A percentile compares a stretch with the other conserved stretches of the same genome.
Evolutionary conservation across 2,329 filamentous ascomycete genomes (phyloP).

Genomic region (Trichoderma sp.): DNA sequence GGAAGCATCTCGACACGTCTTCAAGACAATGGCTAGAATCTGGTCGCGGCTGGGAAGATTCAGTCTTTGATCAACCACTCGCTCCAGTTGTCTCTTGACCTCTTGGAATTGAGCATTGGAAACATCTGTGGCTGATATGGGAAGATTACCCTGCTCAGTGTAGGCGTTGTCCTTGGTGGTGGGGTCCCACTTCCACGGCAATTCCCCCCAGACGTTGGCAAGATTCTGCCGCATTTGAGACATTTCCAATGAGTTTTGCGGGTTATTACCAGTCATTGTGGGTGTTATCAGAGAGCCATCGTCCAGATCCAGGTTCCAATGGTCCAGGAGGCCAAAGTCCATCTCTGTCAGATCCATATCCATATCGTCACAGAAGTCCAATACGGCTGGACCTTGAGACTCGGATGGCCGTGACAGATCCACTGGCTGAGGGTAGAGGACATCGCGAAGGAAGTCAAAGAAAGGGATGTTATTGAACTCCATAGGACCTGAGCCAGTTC

Average conservation of each 20-base stretch:
- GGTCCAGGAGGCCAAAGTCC: conserved; percentile 50
- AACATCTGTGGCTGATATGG: conserved; percentile 41
- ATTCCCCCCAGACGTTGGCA: conserved; percentile 49
- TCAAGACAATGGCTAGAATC: conserved; percentile 61
- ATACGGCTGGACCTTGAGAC: conserved; percentile 42
- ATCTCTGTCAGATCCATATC: conserved; percentile 51
- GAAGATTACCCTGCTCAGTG: conserved; percentile 44
- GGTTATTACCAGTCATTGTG: conserved; percentile 18
- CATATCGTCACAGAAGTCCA: conserved; percentile 50
- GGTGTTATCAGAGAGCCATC: background rate
- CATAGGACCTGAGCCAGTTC: conserved; percentile 19
- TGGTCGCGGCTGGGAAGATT: conserved; percentile 54
- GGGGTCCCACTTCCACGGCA: conserved; percentile 51
- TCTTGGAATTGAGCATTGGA: conserved; percentile 39
- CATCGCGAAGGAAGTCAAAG: conserved; percentile 49
- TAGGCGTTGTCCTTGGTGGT: conserved; percentile 44
- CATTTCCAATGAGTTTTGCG: conserved; percentile 43
- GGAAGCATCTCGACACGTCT: conserved; percentile 51
- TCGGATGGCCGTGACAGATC: conserved; percentile 37
- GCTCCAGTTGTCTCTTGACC: conserved; percentile 36
- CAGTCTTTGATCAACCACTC: conserved; percentile 44
- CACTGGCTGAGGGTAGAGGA: conserved; percentile 47
- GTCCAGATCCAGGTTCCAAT: conserved; percentile 44
- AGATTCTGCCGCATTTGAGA: conserved; percentile 46
- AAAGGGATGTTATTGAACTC: conserved; percentile 42